Evolutionary conservation across 139 green algal species (phyloP).

Genomic region (Chlorella sp.): DNA sequence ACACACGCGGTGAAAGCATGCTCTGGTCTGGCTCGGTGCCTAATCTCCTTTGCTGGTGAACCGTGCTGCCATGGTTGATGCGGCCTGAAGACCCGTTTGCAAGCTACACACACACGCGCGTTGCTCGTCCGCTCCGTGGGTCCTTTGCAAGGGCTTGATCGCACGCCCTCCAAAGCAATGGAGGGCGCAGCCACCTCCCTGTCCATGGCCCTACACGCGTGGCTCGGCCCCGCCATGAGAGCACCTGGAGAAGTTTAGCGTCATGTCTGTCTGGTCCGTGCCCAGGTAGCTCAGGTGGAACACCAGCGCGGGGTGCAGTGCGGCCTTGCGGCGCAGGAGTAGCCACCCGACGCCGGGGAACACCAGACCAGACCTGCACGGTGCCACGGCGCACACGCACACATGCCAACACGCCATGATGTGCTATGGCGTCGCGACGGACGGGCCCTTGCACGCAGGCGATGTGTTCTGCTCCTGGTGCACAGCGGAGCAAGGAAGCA

Average conservation of each 20-base stretch:
- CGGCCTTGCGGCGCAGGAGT: constrained; percentile 41
- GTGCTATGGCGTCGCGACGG: too few relatives aligned
- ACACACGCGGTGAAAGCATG: too few relatives aligned
- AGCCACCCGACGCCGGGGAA: constrained; percentile 66
- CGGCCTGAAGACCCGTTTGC: not conserved
- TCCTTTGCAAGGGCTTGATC: not conserved
- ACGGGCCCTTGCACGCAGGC: too few relatives aligned
- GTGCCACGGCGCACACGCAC: too few relatives aligned
- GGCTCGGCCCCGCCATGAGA: not conserved
- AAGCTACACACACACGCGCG: constrained; percentile 3
- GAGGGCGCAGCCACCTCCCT: not conserved
- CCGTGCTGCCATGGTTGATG: too few relatives aligned
- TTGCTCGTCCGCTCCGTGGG: not conserved
- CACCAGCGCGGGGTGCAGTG: constrained; percentile 32
- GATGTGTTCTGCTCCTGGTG: too few relatives aligned
- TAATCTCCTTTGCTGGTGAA: too few relatives aligned
- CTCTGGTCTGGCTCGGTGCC: too few relatives aligned
- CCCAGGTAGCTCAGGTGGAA: constrained; percentile 60
- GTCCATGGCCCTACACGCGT: not conserved
- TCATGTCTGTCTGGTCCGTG: constrained; percentile 54
- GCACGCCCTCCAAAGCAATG: not conserved
- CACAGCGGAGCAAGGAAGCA: too few relatives aligned
- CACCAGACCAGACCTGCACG: constrained; percentile 58
- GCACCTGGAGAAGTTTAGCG: constrained; percentile 68
- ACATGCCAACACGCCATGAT: too few relatives aligned